Conservation (phyloP, 139 green algal species). For the Tetraselmis striata region DNA sequence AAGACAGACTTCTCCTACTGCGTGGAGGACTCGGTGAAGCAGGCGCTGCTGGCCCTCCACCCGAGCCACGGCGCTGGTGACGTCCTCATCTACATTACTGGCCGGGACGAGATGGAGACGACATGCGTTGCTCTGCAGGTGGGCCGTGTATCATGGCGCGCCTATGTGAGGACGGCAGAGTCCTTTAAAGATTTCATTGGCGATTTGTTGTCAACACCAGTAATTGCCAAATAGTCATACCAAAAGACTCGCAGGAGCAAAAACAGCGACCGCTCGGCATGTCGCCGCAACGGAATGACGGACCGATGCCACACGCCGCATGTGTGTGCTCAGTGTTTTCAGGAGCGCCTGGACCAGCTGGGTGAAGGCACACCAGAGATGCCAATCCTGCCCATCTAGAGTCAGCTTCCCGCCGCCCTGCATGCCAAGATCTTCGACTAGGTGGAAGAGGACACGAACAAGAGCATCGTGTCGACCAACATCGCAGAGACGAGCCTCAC, state of each 20-base stretch:
- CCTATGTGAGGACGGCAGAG: too few relatives aligned
- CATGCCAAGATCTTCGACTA: constrained; percentile 97
- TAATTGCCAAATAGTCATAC: too few relatives aligned
- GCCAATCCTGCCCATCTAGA: constrained; percentile 95
- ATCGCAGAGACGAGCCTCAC: constrained; percentile 96
- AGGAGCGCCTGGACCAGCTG: constrained; percentile 72
- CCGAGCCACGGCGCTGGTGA: constrained; percentile 80
- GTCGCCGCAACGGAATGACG: too few relatives aligned
- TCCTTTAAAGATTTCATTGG: too few relatives aligned
- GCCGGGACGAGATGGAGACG: constrained; percentile 94
- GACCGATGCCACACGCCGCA: too few relatives aligned
- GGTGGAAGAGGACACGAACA: constrained; percentile 76
- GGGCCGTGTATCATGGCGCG: too few relatives aligned
- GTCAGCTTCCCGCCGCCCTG: constrained; percentile 80
- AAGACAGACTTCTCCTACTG: too few relatives aligned
- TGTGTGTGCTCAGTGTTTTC: too few relatives aligned
- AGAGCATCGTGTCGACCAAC: constrained; percentile 93
- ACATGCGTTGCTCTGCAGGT: constrained; percentile 79
- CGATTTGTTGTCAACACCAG: too few relatives aligned
- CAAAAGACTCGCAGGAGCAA: too few relatives aligned
- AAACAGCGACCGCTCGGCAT: too few relatives aligned
- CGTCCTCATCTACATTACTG: constrained; percentile 99
- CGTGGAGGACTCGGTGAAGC: constrained; percentile 94
- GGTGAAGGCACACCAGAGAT: constrained; percentile 62
- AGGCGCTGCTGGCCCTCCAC: constrained; percentile 91